A percentile compares a stretch with the other conserved stretches of the same genome.
Conservation (phyloP, 1,284 basidiomycete genomes). For the Papiliotrema laurentii region DNA sequence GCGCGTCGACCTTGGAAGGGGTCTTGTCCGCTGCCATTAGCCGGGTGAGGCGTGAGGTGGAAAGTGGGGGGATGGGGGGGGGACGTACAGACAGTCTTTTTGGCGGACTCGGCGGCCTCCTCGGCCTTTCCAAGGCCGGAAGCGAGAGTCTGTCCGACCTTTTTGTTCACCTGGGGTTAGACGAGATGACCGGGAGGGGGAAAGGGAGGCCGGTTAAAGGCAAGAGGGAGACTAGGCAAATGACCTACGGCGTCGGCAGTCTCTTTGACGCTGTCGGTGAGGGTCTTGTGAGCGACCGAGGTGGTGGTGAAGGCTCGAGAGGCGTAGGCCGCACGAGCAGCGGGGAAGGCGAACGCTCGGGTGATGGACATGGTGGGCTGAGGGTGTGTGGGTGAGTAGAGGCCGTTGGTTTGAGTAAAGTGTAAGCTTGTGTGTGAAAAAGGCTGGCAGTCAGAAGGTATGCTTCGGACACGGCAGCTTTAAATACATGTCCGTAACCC, state of each 20-base stretch:
- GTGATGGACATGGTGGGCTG: slow-evolving; percentile 7
- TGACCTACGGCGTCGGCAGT: slow-evolving; percentile 26
- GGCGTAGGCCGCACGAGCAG: slow-evolving; percentile 9
- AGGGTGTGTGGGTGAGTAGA: too few relatives aligned
- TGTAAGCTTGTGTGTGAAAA: too few relatives aligned
- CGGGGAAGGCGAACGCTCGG: slow-evolving; percentile 11
- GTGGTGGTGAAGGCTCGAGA: slow-evolving; percentile 21
- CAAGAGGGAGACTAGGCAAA: not conserved
- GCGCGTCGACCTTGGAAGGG: slow-evolving; percentile 12
- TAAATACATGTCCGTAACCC: too few relatives aligned
- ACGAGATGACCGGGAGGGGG: not conserved
- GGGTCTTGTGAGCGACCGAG: slow-evolving; percentile 16
- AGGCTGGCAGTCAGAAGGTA: too few relatives aligned
- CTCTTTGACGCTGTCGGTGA: slow-evolving; percentile 35
- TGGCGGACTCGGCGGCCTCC: slow-evolving; percentile 15
- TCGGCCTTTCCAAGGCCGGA: slow-evolving; percentile 24
- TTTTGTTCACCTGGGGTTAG: slow-evolving; percentile 36
- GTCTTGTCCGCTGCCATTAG: slow-evolving; percentile 10
- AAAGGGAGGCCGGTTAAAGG: not conserved
- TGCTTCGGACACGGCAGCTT: too few relatives aligned
- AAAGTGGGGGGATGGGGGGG: not conserved
- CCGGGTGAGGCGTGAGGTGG: not conserved
- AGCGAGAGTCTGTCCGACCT: slow-evolving; percentile 32
- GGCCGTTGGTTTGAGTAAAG: too few relatives aligned
- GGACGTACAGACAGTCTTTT: slow-evolving; percentile 16